Conservation (phyloP, 768 basidiomycete genomes). For the Leucosporidium creatinivorum region DNA sequence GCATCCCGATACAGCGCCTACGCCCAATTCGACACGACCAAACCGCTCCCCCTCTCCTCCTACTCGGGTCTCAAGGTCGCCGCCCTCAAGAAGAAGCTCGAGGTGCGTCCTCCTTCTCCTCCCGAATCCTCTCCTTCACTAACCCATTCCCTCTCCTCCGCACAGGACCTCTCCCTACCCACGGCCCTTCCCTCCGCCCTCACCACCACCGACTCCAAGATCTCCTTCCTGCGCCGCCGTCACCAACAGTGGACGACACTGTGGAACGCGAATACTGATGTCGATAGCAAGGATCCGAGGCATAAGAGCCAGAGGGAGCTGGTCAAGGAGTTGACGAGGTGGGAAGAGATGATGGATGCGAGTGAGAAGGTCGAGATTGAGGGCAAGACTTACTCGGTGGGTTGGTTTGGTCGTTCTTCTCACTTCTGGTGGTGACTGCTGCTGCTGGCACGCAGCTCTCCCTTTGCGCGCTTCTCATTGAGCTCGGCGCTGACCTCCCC, state of each 20-base stretch:
- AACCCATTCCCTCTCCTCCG: neutral
- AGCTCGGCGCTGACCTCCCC: no score
- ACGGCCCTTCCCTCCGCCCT: neutral
- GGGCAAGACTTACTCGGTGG: neutral
- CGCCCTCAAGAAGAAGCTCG: conserved; percentile 10
- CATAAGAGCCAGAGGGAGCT: conserved; percentile 6
- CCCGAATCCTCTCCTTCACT: no score
- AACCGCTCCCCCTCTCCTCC: conserved; percentile 1
- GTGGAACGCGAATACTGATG: conserved; percentile 29
- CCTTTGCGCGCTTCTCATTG: no score
- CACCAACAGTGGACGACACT: conserved; percentile 11
- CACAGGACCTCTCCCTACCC: conserved; percentile 7
- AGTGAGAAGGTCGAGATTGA: neutral
- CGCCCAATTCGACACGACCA: neutral
- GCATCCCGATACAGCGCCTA: neutral
- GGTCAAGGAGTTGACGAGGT: conserved; percentile 1
- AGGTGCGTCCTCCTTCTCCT: no score
- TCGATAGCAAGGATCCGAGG: neutral
- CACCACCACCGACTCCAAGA: neutral
- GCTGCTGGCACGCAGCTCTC: no score
- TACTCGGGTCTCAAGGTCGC: conserved; percentile 6
- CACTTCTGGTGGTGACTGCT: neutral
- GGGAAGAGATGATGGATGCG: conserved; percentile 17
- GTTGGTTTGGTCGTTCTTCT: neutral
- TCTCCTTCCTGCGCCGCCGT: neutral